Evolutionary conservation across 345 rosid species (phyloP).

Genomic region (Fremontodendron californicum): DNA sequence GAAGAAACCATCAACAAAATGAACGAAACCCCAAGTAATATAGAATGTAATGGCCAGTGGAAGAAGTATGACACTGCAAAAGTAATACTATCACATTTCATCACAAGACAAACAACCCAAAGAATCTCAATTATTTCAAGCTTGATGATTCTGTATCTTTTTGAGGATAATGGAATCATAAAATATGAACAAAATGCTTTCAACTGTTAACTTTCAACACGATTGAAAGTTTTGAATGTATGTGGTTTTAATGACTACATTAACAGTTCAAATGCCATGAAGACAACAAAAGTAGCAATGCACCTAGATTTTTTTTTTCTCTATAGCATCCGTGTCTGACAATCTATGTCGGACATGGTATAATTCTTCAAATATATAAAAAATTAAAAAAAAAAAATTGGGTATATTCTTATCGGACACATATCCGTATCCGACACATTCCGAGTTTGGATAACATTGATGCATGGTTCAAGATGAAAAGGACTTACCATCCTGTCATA

Average conservation of each 20-base stretch:
- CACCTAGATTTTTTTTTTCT: no score
- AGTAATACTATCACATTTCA: not conserved
- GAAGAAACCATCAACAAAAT: constrained; percentile 66
- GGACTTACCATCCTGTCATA: constrained; percentile 62
- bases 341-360: no score
- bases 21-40: constrained; percentile 70
- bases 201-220: not conserved
- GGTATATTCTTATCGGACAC: no score
- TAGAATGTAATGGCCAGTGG: constrained; percentile 70
- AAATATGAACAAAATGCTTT: not conserved
- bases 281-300: not conserved
- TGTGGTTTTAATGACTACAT: not conserved
- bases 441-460: no score
- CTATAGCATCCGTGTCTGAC: no score
- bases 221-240: not conserved
- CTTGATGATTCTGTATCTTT: not conserved
- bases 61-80: constrained; percentile 59
- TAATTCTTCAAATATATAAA: no score
- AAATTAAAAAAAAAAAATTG: no score
- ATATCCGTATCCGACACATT: no score
- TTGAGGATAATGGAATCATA: not conserved
- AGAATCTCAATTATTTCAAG: not conserved
- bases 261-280: not conserved
- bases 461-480: not conserved
- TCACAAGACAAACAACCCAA: constrained; percentile 7